Evolutionary conservation across 495 filamentous ascomycete species (phyloP).

Genomic region (Xylaria grammica): DNA sequence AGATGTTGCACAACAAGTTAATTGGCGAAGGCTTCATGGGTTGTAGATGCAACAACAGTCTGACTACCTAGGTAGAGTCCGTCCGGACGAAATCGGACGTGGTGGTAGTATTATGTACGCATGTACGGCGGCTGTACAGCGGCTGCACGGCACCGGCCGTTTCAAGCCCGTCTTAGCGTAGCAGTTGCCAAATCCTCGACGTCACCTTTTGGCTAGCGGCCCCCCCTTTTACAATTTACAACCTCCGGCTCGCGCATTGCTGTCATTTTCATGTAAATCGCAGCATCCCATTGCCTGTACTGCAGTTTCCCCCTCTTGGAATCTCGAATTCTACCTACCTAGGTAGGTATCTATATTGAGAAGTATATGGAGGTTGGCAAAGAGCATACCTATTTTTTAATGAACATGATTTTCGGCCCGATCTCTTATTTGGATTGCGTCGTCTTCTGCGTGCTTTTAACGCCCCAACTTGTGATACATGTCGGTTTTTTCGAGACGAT

Average conservation of each 20-base stretch:
- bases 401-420: constrained; percentile 61
- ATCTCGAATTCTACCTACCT: too few relatives aligned
- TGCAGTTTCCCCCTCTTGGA: not conserved
- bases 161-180: not conserved
- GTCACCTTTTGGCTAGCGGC: constrained; percentile 28
- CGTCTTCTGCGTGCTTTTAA: constrained; percentile 67
- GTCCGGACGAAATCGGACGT: too few relatives aligned
- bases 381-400: not conserved
- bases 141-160: constrained; percentile 15
- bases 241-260: not conserved
- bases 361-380: not conserved
- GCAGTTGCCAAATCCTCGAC: constrained; percentile 23
- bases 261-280: not conserved
- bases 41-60: too few relatives aligned
- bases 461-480: constrained; percentile 67
- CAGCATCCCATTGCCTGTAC: not conserved
- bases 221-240: not conserved
- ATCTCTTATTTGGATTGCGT: constrained; percentile 75
- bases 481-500: constrained; percentile 61
- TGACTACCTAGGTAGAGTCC: too few relatives aligned
- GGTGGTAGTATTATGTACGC: too few relatives aligned
- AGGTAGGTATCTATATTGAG: too few relatives aligned
- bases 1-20: too few relatives aligned
- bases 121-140: not conserved
- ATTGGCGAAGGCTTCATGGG: too few relatives aligned